phyloP scores from a whole-genome alignment of 768 basidiomycete species.

The Lactifluus volemus region DNA sequence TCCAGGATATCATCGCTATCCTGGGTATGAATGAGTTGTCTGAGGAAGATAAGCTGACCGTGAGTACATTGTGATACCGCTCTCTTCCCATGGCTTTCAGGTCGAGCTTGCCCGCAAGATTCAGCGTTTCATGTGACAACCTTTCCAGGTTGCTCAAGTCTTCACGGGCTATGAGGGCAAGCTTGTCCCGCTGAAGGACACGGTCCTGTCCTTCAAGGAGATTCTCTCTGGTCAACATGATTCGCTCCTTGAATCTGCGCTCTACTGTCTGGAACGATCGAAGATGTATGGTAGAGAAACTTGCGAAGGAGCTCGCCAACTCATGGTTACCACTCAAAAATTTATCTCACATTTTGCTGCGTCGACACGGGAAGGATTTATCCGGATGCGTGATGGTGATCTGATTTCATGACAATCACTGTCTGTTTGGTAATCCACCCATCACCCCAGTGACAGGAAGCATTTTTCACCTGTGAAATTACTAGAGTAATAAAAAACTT shows the following conservation, averaged over 20 bases:
- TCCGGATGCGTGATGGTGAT: background rate
- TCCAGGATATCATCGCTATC: slow-evolving; percentile 99
- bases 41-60: slow-evolving; percentile 98
- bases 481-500: background rate
- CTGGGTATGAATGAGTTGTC: slow-evolving; percentile 99
- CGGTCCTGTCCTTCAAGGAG: slow-evolving; percentile 94
- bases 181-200: slow-evolving; percentile 94
- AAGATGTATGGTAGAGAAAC: slow-evolving; percentile 97
- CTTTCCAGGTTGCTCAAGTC: slow-evolving; percentile 99
- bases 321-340: slow-evolving; percentile 22
- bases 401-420: background rate
- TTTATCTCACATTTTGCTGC: slow-evolving; percentile 1
- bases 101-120: slow-evolving; percentile 98
- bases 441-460: background rate
- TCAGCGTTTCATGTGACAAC: slow-evolving; percentile 99
- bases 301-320: slow-evolving; percentile 85
- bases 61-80: slow-evolving; percentile 32
- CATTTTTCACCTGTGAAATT: background rate
- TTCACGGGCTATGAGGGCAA: slow-evolving; percentile 99
- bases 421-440: background rate
- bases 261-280: slow-evolving; percentile 98
- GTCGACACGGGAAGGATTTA: background rate
- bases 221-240: slow-evolving; percentile 90
- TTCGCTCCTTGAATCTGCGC: slow-evolving; percentile 86
- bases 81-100: slow-evolving; percentile 28